Evolutionary conservation across 2,329 filamentous ascomycete species (phyloP).

Genomic region (Aspergillus spinulosporus): DNA sequence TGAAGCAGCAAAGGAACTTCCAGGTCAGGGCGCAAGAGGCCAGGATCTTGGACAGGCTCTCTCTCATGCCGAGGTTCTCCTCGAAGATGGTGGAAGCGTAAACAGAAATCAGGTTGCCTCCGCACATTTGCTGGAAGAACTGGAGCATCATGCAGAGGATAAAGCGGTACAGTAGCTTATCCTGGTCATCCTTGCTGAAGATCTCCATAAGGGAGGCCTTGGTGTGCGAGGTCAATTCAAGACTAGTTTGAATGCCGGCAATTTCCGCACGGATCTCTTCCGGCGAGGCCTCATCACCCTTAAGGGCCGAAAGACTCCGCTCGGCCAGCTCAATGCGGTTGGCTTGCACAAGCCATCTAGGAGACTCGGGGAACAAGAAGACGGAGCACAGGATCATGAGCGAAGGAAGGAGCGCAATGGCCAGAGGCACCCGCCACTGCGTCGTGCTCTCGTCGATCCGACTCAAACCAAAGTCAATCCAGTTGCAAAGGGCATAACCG

Average conservation of each 20-base stretch:
- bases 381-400: constrained; percentile 50
- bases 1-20: constrained; percentile 21
- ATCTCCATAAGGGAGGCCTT: constrained; percentile 20
- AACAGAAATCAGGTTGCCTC: constrained; percentile 42
- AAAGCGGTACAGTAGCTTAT: constrained; percentile 24
- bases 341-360: constrained; percentile 26
- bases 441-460: constrained; percentile 44
- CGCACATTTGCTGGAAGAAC: constrained; percentile 46
- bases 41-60: constrained; percentile 17
- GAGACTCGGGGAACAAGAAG: constrained; percentile 54
- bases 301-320: constrained; percentile 19
- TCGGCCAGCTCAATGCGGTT: constrained; percentile 22
- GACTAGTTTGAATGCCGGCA: constrained; percentile 20
- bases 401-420: constrained; percentile 43
- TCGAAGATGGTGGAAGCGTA: constrained; percentile 34
- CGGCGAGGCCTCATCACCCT: constrained; percentile 14
- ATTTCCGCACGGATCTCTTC: constrained; percentile 21
- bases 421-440: constrained; percentile 56
- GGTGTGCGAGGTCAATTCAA: constrained; percentile 20
- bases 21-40: constrained; percentile 20
- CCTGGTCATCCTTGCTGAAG: constrained; percentile 45
- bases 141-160: constrained; percentile 51
- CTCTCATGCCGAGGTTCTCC: constrained; percentile 15
- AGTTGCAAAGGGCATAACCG: constrained; percentile 34
- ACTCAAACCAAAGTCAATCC: constrained; percentile 53